Conservation (phyloP, 2,329 filamentous ascomycete species). For the Bipolaris cookei region DNA sequence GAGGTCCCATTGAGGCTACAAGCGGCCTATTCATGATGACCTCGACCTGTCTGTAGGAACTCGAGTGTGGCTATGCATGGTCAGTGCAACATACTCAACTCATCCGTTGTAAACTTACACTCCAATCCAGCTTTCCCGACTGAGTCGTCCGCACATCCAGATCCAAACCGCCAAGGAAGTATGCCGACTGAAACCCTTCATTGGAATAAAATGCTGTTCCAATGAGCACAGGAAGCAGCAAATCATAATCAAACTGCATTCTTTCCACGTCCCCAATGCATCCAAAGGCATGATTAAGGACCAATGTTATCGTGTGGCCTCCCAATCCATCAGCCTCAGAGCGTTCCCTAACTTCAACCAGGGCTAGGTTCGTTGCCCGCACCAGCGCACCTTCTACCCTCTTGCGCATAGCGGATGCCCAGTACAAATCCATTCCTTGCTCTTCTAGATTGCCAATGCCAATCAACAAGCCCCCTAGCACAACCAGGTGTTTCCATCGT, state of each 20-base stretch:
- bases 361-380: slow-evolving; percentile 75
- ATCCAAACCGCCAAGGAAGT: slow-evolving; percentile 74
- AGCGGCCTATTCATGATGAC: slow-evolving; percentile 66
- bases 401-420: slow-evolving; percentile 66
- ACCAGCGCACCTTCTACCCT: slow-evolving; percentile 77
- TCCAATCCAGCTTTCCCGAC: slow-evolving; percentile 68
- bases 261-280: slow-evolving; percentile 68
- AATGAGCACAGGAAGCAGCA: slow-evolving; percentile 71
- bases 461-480: slow-evolving; percentile 78
- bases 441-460: slow-evolving; percentile 64
- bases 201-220: slow-evolving; percentile 70
- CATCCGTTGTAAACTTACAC: slow-evolving; percentile 32
- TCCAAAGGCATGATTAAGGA: slow-evolving; percentile 78
- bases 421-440: slow-evolving; percentile 62
- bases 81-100: slow-evolving; percentile 6
- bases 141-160: slow-evolving; percentile 65
- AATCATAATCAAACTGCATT: slow-evolving; percentile 67
- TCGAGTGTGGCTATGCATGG: slow-evolving; percentile 54
- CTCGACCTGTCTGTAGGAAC: slow-evolving; percentile 66
- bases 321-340: slow-evolving; percentile 59
- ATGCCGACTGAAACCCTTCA: slow-evolving; percentile 77
- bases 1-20: slow-evolving; percentile 69
- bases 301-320: slow-evolving; percentile 65
- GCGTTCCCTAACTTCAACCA: slow-evolving; percentile 62
- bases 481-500: slow-evolving; percentile 83